Conservation (phyloP, 768 basidiomycete genomes). For the Asterophora parasitica region DNA sequence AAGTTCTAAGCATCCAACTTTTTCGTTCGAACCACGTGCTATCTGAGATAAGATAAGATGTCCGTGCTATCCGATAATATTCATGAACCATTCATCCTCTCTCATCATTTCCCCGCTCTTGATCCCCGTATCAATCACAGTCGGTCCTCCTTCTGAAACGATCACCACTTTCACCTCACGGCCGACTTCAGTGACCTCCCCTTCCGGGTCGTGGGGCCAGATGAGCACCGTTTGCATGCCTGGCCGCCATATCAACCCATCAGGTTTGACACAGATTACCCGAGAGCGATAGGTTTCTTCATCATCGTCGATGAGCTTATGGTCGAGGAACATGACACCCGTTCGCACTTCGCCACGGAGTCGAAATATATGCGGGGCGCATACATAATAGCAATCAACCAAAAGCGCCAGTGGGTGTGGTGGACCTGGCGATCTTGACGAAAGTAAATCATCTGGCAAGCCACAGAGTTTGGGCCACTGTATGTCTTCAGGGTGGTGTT, state of each 20-base stretch:
- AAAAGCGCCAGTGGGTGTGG: not conserved
- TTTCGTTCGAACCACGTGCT: not conserved
- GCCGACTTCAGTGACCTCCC: not conserved
- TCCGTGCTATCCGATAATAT: too few species aligned
- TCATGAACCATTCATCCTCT: conserved; percentile 3
- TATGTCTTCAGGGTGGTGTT: not conserved
- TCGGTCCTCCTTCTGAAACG: not conserved
- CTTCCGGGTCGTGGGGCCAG: conserved; percentile 3
- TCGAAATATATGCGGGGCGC: conserved; percentile 5
- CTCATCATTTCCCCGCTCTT: conserved; percentile 3
- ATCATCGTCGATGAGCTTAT: not conserved
- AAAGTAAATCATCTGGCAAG: not conserved
- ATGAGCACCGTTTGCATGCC: not conserved
- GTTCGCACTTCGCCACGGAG: not conserved
- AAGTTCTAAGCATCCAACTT: too few species aligned
- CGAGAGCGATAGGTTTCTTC: conserved; percentile 1
- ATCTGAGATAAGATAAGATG: conserved; percentile 1
- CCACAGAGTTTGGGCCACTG: not conserved
- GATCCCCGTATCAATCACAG: conserved; percentile 4
- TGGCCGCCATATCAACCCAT: not conserved
- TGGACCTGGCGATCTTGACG: not conserved
- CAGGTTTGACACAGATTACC: conserved; percentile 5
- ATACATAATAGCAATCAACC: not conserved
- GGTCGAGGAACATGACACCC: conserved; percentile 1
- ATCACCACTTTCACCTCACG: not conserved